Evolutionary conservation across 352 stramenopile genomes (phyloP).

Genomic region (Phytophthora constricta): DNA sequence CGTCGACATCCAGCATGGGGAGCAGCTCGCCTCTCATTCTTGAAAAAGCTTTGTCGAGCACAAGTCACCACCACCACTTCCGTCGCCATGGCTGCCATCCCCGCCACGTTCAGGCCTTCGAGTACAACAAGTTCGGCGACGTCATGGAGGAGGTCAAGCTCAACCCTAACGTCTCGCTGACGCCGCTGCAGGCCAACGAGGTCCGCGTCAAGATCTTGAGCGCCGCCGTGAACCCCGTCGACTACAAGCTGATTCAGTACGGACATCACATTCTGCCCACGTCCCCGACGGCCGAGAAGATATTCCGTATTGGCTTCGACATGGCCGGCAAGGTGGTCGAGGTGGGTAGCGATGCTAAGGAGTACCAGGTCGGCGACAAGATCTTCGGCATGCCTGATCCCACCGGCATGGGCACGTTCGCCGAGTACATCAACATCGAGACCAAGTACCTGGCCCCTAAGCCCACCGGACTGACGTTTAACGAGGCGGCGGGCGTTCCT

Average conservation of each 20-base stretch:
- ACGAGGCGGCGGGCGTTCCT: slow-evolving; percentile 34
- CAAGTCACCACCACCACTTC: no score
- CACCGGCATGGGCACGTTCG: slow-evolving; percentile 17
- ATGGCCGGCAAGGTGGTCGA: slow-evolving; percentile 33
- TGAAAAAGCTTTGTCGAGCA: no score
- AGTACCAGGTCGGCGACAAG: slow-evolving; percentile 11
- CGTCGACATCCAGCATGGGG: no score
- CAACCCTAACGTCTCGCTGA: slow-evolving; percentile 16
- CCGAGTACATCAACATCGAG: slow-evolving; percentile 31
- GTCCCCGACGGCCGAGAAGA: slow-evolving; percentile 10
- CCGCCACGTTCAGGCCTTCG: slow-evolving; percentile 30
- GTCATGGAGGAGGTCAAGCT: slow-evolving; percentile 32
- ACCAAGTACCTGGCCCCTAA: slow-evolving; percentile 40
- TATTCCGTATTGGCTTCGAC: slow-evolving; percentile 32
- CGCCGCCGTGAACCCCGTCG: slow-evolving; percentile 39
- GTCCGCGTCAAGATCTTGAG: slow-evolving; percentile 35
- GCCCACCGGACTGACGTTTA: slow-evolving; percentile 37
- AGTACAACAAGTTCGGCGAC: slow-evolving; percentile 27
- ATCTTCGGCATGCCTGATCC: slow-evolving; percentile 9
- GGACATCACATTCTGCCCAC: slow-evolving; percentile 14
- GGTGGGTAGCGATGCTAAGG: neutral
- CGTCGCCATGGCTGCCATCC: slow-evolving; percentile 20
- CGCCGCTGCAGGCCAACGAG: slow-evolving; percentile 19
- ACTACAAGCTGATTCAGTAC: slow-evolving; percentile 39
- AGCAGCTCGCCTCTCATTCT: no score